These are phyloP conservation scores for Hymenoscyphus scutula DNA, from an alignment of 2,329 filamentous ascomycete species.

Conservation along the genomic window DNA sequence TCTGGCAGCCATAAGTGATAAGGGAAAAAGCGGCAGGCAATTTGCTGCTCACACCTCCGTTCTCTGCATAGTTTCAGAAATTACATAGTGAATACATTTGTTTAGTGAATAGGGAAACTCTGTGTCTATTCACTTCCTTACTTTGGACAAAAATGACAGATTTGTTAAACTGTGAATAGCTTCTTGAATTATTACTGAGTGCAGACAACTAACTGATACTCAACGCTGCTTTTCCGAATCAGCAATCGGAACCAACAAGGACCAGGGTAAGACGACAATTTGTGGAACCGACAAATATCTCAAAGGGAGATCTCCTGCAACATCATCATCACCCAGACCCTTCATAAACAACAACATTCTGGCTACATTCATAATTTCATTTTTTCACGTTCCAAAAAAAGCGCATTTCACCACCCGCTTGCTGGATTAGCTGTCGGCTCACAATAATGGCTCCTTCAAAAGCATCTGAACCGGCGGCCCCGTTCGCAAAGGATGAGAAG, in stretches of 20 bases:
- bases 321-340: neutral
- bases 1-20: too few relatives aligned
- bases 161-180: too few relatives aligned
- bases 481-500: conserved; percentile 73
- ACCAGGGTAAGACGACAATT: neutral
- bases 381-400: neutral
- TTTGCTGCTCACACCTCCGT: too few relatives aligned
- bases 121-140: too few relatives aligned
- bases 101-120: too few relatives aligned
- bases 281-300: neutral
- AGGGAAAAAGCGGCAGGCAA: too few relatives aligned
- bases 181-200: too few relatives aligned
- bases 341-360: neutral
- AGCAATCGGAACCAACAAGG: neutral
- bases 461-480: conserved; percentile 26
- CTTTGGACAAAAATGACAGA: too few relatives aligned
- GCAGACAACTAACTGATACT: too few relatives aligned
- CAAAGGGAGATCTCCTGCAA: neutral
- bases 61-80: too few relatives aligned
- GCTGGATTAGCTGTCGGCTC: neutral
- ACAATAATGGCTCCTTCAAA: conserved; percentile 34
- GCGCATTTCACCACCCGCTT: neutral
- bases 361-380: neutral
- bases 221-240: neutral
- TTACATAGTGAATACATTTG: too few relatives aligned